Evolutionary conservation across 495 filamentous ascomycete genomes (phyloP).

Genomic region (Tuber indicum): DNA sequence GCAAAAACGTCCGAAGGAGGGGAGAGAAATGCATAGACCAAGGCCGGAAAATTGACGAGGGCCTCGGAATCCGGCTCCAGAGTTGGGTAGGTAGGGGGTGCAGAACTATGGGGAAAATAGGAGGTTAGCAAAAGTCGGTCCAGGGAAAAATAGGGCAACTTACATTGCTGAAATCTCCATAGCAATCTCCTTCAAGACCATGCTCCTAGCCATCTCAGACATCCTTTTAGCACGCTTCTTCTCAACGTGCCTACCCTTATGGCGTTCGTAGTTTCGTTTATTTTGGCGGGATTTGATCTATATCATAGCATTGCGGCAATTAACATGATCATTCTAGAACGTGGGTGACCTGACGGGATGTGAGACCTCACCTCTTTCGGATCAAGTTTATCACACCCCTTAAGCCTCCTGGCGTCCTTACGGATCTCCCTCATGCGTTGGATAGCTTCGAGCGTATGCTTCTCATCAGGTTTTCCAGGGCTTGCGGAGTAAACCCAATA

Average conservation of each 20-base stretch:
- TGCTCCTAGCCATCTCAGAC: constrained; percentile 33
- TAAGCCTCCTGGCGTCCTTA: constrained; percentile 22
- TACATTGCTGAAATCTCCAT: constrained; percentile 35
- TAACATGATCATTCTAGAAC: neutral
- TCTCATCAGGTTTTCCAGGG: constrained; percentile 27
- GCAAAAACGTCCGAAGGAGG: constrained; percentile 16
- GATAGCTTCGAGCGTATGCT: constrained; percentile 26
- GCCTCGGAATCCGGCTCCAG: neutral
- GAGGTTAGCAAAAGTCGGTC: neutral
- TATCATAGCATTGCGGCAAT: neutral
- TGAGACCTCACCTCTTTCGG: constrained; percentile 22
- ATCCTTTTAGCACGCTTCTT: constrained; percentile 32
- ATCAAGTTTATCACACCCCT: constrained; percentile 34
- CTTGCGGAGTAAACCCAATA: constrained; percentile 31
- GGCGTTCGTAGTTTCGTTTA: constrained; percentile 28
- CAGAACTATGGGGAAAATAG: neutral
- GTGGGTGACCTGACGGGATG: neutral
- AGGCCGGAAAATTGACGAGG: constrained; percentile 26
- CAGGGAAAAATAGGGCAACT: neutral
- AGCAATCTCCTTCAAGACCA: constrained; percentile 32
- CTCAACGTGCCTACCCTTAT: constrained; percentile 32
- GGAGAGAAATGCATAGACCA: constrained; percentile 21
- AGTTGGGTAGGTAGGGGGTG: neutral
- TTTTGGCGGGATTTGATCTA: constrained; percentile 32
- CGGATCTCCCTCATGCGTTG: constrained; percentile 29